phyloP scores from a whole-genome alignment of 208 protist genomes.

The Endotrypanum monterogeii region DNA sequence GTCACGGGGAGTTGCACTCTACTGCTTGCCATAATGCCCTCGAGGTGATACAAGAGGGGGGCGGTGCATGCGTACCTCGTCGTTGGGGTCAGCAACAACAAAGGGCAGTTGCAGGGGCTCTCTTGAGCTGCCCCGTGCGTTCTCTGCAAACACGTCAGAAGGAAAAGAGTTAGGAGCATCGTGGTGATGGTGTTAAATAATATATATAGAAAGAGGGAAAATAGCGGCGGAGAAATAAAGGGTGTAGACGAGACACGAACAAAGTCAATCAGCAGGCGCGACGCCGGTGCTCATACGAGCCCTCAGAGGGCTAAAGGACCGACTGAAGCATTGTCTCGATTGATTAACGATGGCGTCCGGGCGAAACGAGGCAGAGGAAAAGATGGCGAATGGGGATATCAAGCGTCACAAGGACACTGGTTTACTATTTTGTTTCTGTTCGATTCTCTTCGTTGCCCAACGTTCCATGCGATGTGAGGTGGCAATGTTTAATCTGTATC shows the following conservation, averaged over 20 bases:
- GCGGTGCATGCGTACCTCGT: neutral
- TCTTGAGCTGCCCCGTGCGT: neutral
- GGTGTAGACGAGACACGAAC: neutral
- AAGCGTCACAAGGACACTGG: neutral
- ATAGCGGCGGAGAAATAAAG: neutral
- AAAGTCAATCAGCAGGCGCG: neutral
- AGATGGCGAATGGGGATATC: neutral
- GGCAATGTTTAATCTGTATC: neutral
- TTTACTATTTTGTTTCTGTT: neutral
- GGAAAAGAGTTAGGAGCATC: no score
- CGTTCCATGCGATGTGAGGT: no score
- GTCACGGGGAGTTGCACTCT: conserved; percentile 58
- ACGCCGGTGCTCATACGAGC: neutral
- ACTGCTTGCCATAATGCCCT: conserved; percentile 15
- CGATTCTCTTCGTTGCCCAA: no score
- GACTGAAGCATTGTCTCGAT: neutral
- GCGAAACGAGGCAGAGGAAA: neutral
- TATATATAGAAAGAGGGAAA: no score
- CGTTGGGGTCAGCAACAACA: neutral
- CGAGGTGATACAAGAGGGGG: neutral
- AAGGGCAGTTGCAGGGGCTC: neutral
- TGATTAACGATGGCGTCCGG: neutral
- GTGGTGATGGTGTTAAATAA: no score
- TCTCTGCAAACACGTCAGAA: no score
- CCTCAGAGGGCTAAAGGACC: neutral